Conservation (phyloP, 1,284 basidiomycete genomes). For the Malassezia pachydermatis region DNA sequence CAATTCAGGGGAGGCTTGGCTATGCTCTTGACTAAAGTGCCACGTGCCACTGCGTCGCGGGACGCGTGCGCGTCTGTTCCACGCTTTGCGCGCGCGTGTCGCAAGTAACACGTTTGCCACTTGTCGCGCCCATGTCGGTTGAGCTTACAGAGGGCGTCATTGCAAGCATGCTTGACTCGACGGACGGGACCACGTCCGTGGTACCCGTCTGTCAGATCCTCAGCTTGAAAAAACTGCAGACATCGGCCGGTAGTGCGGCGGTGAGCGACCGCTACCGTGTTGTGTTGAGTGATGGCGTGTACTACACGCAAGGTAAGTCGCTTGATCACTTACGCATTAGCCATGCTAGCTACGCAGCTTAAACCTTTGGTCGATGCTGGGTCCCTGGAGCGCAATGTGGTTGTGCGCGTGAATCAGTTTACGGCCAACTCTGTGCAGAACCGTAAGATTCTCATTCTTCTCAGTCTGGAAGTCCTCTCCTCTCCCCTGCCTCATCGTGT, state of each 20-base stretch:
- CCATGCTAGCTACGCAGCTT: conserved; percentile 88
- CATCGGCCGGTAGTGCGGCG: conserved; percentile 23
- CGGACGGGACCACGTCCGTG: conserved; percentile 25
- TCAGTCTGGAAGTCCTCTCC: conserved; percentile 55
- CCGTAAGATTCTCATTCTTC: conserved; percentile 70
- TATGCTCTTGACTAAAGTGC: background rate
- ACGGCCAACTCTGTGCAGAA: conserved; percentile 75
- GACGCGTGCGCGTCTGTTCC: too few relatives aligned
- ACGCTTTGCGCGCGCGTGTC: too few relatives aligned
- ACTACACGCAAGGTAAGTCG: conserved; percentile 37
- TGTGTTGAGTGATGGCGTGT: conserved; percentile 44
- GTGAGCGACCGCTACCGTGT: conserved; percentile 41
- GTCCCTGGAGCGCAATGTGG: conserved; percentile 61
- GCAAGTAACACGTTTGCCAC: conserved; percentile 6
- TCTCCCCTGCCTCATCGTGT: conserved; percentile 26
- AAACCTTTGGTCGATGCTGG: conserved; percentile 66
- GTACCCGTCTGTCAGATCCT: conserved; percentile 43
- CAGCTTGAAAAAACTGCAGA: conserved; percentile 44
- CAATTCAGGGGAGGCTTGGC: background rate
- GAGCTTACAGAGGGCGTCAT: conserved; percentile 36
- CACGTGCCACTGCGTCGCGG: conserved; percentile 2
- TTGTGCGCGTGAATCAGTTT: conserved; percentile 66
- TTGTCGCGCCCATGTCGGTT: conserved; percentile 10
- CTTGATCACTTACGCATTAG: conserved; percentile 34
- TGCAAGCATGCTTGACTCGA: conserved; percentile 33